Conservation (phyloP, 192 early-diverging fungal species). For the Backusella macrospora region DNA sequence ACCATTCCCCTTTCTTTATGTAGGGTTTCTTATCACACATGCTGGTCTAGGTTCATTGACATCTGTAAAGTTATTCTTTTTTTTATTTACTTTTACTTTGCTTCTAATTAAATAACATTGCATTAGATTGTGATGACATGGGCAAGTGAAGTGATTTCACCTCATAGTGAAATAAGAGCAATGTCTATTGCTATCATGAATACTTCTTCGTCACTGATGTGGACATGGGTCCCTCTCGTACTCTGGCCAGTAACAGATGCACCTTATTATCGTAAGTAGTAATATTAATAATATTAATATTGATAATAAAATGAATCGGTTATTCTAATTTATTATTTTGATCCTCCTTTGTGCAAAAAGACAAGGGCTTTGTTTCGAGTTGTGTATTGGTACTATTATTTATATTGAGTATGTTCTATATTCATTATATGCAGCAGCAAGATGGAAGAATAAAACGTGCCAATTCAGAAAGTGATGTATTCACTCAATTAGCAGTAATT, state of each 20-base stretch:
- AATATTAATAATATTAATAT: background rate
- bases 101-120: background rate
- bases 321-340: too few species aligned
- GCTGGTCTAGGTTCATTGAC: slow-evolving; percentile 31
- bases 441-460: background rate
- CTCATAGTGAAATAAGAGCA: slow-evolving; percentile 33
- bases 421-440: slow-evolving; percentile 1
- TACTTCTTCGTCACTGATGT: slow-evolving; percentile 27
- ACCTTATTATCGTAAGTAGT: slow-evolving; percentile 20
- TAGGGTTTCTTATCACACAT: slow-evolving; percentile 37
- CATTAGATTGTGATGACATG: slow-evolving; percentile 47
- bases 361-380: slow-evolving; percentile 20
- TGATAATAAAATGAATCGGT: too few species aligned
- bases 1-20: slow-evolving; percentile 36
- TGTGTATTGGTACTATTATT: slow-evolving; percentile 19
- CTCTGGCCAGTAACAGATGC: slow-evolving; percentile 45
- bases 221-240: slow-evolving; percentile 28
- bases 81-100: background rate
- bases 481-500: too few species aligned
- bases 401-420: slow-evolving; percentile 9
- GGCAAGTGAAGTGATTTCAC: slow-evolving; percentile 38
- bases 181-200: slow-evolving; percentile 44
- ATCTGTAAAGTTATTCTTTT: slow-evolving; percentile 26
- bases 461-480: background rate
- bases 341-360: too few species aligned